Base-by-base conservation (phyloP, 306 rosid genomes). In the Rosa multiflora region DNA sequence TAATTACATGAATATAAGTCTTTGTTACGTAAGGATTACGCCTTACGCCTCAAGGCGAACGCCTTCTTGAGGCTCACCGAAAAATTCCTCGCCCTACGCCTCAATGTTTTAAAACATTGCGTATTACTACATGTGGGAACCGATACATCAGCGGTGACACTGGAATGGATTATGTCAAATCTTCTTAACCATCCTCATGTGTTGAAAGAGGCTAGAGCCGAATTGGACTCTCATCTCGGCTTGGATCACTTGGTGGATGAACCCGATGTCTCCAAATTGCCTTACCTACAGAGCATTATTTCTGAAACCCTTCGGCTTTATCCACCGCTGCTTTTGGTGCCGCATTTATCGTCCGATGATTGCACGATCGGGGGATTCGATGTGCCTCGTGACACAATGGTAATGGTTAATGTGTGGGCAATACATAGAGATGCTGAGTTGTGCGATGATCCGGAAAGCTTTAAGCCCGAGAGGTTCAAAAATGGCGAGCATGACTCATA, bases 111-210 rank as follows among this genome's bases (percentile, higher is more conserved):
- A 26, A 26, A 26, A 26, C 29, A 26, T 26, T 26, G 29, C 91
- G 55, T 72, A 0, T 8, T 86, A 63, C 42, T 86, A 61, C 44
- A 84, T 0, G 93, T 86, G 0, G 93, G 90, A 15, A 88, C 95
- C 6, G 91, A 90, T 52, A 88, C 97, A 1, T 85, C 91, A 0
- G 80, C 91, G 0, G 62, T 72, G 23, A 68, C 89, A 3, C 63
- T 90, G 9, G 94, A 92, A 40, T 92, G 97, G 97, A 88, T 87
- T 5, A 81, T 91, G 94, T 62, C 94, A 0, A 83, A 85, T 72
- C 79, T 92, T 2, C 73, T 90, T 4, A 92, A 88, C 88, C 43
- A 90, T 82, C 93, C 94, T 0, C 35, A 79, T 0, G 76, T 84
- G 2, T 3, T 91, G 15, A 58, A 77, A 13, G 88, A 91, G 37